Base-by-base conservation (phyloP, 805 yeast genomes). In the Kluyveromyces aestuarii region DNA sequence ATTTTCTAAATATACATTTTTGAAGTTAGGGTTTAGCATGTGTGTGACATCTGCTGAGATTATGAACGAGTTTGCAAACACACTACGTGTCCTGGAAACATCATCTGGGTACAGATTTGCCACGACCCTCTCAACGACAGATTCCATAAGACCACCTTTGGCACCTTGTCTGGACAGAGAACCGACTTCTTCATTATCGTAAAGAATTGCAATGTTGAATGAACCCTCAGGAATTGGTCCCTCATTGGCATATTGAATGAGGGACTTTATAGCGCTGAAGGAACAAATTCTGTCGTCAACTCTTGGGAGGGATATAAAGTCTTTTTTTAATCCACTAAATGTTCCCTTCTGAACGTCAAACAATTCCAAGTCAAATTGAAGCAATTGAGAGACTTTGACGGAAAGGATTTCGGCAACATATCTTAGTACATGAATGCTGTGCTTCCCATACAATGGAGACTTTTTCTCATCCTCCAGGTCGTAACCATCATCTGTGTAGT, bases 11-110 rank as follows among this genome's bases (percentile, higher is more conserved):
- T 87, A 86, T 36, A 78, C 84, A n/a, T 60, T 58, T 46, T 72
- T 61, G 58, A 82, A 85, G 68, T 86, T 85, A 48, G 96, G 96
- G 70, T 87, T 85, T 57, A 82, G 72, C 62, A 87, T 76, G 66
- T 87, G 96, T 52, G 74, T 82, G 40, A 87, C 96, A 62, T 87
- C 96, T 3, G 95, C 90, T 6, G 95, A 84, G 39, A 87, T 66
- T 51, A 88, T 74, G 63, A 87, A 77, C 40, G 95, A 77, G 70
- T 87, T 87, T 46, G 96, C 89, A 59, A 73, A 83, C 16, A 76
- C 57, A 45, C 75, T 64, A 51, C 66, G 64, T 18, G 71, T 54
- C 42, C 63, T 57, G 27, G 64, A 52, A 2, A 63, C 52, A 30
- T 58, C 52, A 21, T 61, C 55, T 8, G 53, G 50, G 18, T 54